Conservation (phyloP, 2,329 filamentous ascomycete species). For the Neofusicoccum kwambonambiense region DNA sequence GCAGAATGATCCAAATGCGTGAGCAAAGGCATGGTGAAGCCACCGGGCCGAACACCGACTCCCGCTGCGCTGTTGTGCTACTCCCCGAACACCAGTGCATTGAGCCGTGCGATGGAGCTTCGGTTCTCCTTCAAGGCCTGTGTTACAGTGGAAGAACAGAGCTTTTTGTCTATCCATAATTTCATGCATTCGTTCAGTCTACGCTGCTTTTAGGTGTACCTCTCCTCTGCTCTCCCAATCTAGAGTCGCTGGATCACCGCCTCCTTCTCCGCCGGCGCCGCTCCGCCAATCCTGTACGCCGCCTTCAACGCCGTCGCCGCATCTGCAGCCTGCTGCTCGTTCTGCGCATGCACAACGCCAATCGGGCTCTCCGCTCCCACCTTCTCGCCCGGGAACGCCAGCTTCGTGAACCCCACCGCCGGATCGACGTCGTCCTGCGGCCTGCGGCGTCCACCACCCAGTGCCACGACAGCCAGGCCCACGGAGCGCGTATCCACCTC, state of each 20-base stretch:
- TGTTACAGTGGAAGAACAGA: no score
- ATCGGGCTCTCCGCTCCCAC: not conserved
- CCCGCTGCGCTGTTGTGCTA: no score
- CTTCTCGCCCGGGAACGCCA: constrained; percentile 12
- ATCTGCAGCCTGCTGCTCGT: constrained; percentile 3
- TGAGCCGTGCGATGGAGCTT: no score
- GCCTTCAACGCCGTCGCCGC: constrained; percentile 8
- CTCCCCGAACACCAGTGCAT: no score
- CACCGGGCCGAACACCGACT: no score
- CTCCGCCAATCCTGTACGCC: constrained; percentile 4
- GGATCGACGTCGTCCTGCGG: constrained; percentile 12
- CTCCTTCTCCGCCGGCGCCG: not conserved
- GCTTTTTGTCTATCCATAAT: no score
- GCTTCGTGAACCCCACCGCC: constrained; percentile 10
- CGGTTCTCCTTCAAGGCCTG: no score
- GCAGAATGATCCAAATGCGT: no score
- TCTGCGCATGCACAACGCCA: constrained; percentile 13
- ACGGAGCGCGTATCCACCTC: constrained; percentile 15
- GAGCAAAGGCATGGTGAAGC: not conserved
- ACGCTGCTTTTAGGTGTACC: no score
- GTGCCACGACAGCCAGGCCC: constrained; percentile 16
- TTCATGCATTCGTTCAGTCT: no score
- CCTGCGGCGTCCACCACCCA: constrained; percentile 13
- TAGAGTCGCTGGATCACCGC: not conserved
- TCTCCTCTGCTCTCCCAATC: not conserved